These are phyloP conservation scores for Globisporangium abappressorium DNA, from an alignment of 352 stramenopile genomes.

Conservation along the genomic window DNA sequence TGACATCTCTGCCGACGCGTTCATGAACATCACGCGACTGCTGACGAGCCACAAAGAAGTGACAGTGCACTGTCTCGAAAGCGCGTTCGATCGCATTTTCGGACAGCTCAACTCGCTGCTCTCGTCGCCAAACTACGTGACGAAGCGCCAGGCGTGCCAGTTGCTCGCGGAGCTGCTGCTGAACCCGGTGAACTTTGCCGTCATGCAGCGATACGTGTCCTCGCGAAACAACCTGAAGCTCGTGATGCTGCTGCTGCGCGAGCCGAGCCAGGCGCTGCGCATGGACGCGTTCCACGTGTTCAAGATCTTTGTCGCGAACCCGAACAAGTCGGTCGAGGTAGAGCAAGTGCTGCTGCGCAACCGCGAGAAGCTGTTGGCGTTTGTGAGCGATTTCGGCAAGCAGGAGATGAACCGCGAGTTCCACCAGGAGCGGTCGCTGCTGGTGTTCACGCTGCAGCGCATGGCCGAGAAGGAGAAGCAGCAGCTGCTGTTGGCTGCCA, in stretches of 20 bases:
- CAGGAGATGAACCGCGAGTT: conserved; percentile 71
- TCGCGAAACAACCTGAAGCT: conserved; percentile 69
- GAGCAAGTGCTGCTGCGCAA: conserved; percentile 73
- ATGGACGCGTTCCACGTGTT: conserved; percentile 88
- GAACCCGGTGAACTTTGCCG: conserved; percentile 68
- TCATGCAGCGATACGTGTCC: conserved; percentile 78
- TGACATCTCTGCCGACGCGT: conserved; percentile 80
- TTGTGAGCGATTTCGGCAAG: conserved; percentile 76
- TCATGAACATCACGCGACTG: conserved; percentile 74
- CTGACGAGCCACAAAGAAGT: conserved; percentile 63
- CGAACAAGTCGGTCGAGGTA: conserved; percentile 73
- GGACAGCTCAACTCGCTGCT: conserved; percentile 60
- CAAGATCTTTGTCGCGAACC: conserved; percentile 88
- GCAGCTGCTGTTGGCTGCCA: background rate
- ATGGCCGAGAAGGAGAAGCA: conserved; percentile 43
- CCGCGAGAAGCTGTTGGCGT: conserved; percentile 71
- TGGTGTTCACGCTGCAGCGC: conserved; percentile 68
- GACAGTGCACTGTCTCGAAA: conserved; percentile 46
- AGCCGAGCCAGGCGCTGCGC: conserved; percentile 69
- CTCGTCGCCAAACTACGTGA: conserved; percentile 67
- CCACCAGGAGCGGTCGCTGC: conserved; percentile 65
- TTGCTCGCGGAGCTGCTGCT: conserved; percentile 72
- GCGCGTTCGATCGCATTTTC: conserved; percentile 69
- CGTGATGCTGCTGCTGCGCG: conserved; percentile 72
- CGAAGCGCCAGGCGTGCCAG: conserved; percentile 67